Percentiles rank a stretch among this genome's conserved stretches.
These are phyloP conservation scores for Backusella circina DNA, from an alignment of 192 early-diverging fungal species.

Conservation along the genomic window DNA sequence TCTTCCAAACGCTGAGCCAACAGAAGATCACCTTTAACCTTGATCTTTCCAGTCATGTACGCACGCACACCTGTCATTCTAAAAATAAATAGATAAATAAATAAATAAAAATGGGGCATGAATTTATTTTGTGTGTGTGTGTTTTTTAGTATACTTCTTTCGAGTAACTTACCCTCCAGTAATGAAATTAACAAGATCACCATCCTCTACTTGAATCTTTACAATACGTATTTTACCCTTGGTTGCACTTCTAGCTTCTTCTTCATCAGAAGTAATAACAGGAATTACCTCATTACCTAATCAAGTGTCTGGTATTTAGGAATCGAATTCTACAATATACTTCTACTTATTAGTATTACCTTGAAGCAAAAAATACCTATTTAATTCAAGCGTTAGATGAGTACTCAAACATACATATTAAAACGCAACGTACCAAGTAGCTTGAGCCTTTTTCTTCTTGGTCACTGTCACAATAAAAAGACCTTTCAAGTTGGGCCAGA, in stretches of 20 bases:
- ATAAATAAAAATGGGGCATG: neutral
- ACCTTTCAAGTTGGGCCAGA: constrained; percentile 33
- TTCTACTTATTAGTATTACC: neutral
- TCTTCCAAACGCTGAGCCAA: constrained; percentile 31
- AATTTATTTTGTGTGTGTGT: neutral
- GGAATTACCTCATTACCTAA: constrained; percentile 26
- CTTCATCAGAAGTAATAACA: constrained; percentile 23
- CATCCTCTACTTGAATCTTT: constrained; percentile 29
- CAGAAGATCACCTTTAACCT: constrained; percentile 27
- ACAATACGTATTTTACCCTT: constrained; percentile 22
- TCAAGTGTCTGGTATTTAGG: neutral
- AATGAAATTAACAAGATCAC: constrained; percentile 31
- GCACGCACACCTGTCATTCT: constrained; percentile 26
- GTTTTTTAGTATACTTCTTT: neutral
- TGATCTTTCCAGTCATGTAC: constrained; percentile 29
- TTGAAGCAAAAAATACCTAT: constrained; percentile 27
- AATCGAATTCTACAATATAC: neutral
- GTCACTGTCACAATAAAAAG: constrained; percentile 33
- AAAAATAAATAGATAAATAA: too few species aligned
- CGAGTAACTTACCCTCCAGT: constrained; percentile 33
- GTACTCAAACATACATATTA: neutral
- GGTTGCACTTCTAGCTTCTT: neutral
- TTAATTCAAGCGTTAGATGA: neutral
- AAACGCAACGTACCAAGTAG: constrained; percentile 24
- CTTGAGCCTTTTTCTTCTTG: constrained; percentile 19